Conservation (phyloP, 108 stramenopile species). For the Conticribra guillardii region DNA sequence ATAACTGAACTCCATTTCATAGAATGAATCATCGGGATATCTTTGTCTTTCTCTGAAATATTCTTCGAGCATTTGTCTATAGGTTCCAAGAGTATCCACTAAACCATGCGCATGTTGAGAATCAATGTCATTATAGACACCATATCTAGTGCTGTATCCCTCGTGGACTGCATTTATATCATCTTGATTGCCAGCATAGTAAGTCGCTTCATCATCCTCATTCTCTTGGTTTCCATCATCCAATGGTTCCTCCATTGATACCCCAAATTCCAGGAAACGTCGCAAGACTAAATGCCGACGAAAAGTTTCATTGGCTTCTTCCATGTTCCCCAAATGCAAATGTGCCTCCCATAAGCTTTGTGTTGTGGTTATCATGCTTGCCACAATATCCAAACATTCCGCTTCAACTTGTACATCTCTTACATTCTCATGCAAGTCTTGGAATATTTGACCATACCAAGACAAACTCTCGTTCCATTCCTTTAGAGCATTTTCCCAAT, state of each 20-base stretch:
- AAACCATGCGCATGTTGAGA: not conserved
- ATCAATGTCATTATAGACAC: conserved; percentile 1
- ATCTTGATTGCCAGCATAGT: not conserved
- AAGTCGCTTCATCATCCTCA: not conserved
- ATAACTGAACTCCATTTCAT: not conserved
- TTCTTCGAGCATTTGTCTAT: not conserved
- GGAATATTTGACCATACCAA: not conserved
- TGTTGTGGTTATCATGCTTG: conserved; percentile 3
- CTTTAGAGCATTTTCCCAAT: not conserved
- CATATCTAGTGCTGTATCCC: not conserved
- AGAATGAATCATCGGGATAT: conserved; percentile 4
- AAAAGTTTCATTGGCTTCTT: not conserved
- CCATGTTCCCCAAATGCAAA: not conserved
- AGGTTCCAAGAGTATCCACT: not conserved
- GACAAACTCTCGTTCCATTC: conserved; percentile 5
- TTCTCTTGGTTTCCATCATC: not conserved
- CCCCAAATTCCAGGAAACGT: not conserved
- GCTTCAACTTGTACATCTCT: not conserved
- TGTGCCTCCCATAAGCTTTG: not conserved
- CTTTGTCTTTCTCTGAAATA: not conserved
- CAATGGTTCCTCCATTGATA: conserved; percentile 6
- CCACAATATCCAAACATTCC: not conserved
- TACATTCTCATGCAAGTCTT: not conserved
- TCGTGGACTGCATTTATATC: not conserved
- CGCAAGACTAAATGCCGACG: not conserved